Percentiles rank a stretch among this genome's conserved stretches.
Evolutionary conservation across 2,329 filamentous ascomycete genomes (phyloP).

Genomic region (Helotiales sp.): DNA sequence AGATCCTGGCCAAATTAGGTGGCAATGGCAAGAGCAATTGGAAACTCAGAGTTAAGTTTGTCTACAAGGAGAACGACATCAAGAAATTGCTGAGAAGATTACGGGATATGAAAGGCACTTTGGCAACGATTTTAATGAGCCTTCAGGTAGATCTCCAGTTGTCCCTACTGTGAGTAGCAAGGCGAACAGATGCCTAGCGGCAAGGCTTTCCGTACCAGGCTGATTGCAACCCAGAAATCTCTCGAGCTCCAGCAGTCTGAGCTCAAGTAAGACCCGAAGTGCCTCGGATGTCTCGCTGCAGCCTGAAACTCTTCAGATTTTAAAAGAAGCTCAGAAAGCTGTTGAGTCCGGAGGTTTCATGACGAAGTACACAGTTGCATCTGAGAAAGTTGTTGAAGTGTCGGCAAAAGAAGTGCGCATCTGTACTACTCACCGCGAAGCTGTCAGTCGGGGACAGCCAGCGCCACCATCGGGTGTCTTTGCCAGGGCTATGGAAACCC

Average conservation of each 20-base stretch:
- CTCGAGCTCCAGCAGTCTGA: slow-evolving; percentile 14
- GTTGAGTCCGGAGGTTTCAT: slow-evolving; percentile 16
- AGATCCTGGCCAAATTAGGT: slow-evolving; percentile 28
- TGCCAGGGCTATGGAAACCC: not conserved
- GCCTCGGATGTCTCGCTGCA: slow-evolving; percentile 20
- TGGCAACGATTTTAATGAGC: slow-evolving; percentile 35
- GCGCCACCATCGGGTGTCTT: not conserved
- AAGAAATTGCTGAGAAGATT: slow-evolving; percentile 31
- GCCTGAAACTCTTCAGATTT: slow-evolving; percentile 24
- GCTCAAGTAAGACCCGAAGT: slow-evolving; percentile 23
- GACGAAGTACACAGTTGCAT: slow-evolving; percentile 10
- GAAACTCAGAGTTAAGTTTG: slow-evolving; percentile 33
- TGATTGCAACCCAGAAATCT: slow-evolving; percentile 24
- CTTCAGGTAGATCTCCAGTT: slow-evolving; percentile 35
- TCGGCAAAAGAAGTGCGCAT: not conserved
- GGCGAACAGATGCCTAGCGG: not conserved
- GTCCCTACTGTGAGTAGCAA: slow-evolving; percentile 32
- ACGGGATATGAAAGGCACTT: slow-evolving; percentile 33
- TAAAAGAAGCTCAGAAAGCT: slow-evolving; percentile 24
- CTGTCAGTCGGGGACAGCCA: not conserved
- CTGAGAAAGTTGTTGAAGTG: not conserved
- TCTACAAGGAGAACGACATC: slow-evolving; percentile 34
- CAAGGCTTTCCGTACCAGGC: not conserved
- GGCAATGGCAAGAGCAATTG: slow-evolving; percentile 30
- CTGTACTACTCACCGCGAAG: not conserved